Base-by-base conservation (phyloP, 495 filamentous ascomycete species). In the Annulohypoxylon maeteangense region DNA sequence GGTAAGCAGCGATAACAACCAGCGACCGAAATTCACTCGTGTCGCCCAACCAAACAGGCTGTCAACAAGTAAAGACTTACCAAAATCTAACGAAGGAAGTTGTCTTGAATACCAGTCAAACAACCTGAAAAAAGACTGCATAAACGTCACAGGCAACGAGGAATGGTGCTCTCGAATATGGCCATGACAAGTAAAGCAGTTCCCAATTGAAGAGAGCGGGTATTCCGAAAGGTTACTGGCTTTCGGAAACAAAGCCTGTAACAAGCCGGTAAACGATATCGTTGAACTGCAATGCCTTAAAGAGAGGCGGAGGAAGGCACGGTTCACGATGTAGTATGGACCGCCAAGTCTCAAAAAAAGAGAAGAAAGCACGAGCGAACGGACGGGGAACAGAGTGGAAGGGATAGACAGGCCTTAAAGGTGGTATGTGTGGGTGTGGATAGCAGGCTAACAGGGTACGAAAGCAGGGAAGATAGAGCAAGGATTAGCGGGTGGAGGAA, bases 401-500 rank as follows among this genome's bases (percentile, higher is more conserved):
- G 47, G 65, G 48, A 73, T 68, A 68, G 54, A 65, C 38, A 65
- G 65, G 69, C 60, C 65, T 73, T 68, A 73, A 73, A 65, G 70
- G 56, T 73, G 61, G 68, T 66, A 23, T 47, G 68, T 66, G 55
- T 55, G 58, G 58, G 64, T 62, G 58, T 55, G 54, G 67, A 53
- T 62, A 65, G 56, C 36, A 62, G 65, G 61, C 65, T 73, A 68
- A 29, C 70, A 68, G 65, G 70, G 70, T 64, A 65, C 65, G 60
- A 66, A 51, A 68, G 65, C 70, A 73, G 70, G 70, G 70, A 48
- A 73, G 70, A 40, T 67, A 65, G 62, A 61, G 44, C 70, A 73
- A 60, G 70, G 70, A 68, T 68, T 65, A 57, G 8, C 40, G 70
- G 61, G 47, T 65, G 61, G 61, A 68, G 55, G 70, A 57, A 58